Percentiles rank a stretch among this genome's conserved stretches.
Conservation (phyloP, 805 yeast genomes). For the Schizosaccharomyces octosporus region DNA sequence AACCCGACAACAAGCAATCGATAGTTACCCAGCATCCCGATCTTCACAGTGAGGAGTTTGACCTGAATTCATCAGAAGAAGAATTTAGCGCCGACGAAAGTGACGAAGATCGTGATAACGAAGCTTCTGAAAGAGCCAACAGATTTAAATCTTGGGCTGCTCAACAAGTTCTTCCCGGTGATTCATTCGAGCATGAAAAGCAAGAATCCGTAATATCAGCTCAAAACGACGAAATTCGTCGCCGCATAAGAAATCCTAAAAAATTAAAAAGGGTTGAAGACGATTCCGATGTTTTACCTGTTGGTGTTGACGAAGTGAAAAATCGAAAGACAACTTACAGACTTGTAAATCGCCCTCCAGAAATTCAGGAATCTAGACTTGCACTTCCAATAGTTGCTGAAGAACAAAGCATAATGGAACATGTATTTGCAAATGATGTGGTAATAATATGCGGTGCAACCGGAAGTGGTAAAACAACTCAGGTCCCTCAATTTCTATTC, state of each 20-base stretch:
- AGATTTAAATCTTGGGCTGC: constrained; percentile 81
- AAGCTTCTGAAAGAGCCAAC: constrained; percentile 25
- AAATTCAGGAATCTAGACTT: constrained; percentile 41
- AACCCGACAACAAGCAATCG: constrained; percentile 3
- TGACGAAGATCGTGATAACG: constrained; percentile 16
- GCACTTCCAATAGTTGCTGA: constrained; percentile 71
- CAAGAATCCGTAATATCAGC: neutral
- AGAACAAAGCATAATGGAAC: constrained; percentile 88
- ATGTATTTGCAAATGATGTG: constrained; percentile 74
- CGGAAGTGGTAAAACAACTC: constrained; percentile 96
- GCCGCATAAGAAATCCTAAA: constrained; percentile 11
- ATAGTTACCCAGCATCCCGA: constrained; percentile 17
- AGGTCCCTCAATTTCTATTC: constrained; percentile 82
- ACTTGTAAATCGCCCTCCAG: constrained; percentile 36
- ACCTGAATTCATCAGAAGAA: constrained; percentile 4
- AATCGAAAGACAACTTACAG: constrained; percentile 43
- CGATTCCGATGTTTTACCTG: constrained; percentile 34
- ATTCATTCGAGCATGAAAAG: neutral
- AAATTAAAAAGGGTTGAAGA: constrained; percentile 43
- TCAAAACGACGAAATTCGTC: neutral
- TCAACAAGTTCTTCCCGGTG: constrained; percentile 41
- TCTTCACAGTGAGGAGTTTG: constrained; percentile 12
- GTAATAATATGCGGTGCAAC: constrained; percentile 90
- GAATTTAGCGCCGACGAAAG: constrained; percentile 6
- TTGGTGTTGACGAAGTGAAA: constrained; percentile 21